These are phyloP conservation scores for Prunus fruticosa DNA, from an alignment of 306 rosid genomes.

Conservation along the genomic window DNA sequence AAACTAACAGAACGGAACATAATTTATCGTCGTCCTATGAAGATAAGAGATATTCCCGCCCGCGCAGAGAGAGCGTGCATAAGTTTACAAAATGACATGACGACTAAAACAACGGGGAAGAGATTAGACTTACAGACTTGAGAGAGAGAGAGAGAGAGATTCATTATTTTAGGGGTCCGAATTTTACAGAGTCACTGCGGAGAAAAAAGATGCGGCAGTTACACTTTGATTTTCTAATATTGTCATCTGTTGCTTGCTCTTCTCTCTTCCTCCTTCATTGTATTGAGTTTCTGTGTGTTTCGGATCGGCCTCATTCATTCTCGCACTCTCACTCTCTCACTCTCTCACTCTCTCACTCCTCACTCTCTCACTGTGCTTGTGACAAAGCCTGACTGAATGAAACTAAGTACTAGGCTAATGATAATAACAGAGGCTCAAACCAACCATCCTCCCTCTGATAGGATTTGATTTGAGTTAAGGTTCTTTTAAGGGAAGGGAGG, in stretches of 20 bases:
- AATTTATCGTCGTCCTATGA: too few relatives aligned
- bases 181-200: neutral
- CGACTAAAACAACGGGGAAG: neutral
- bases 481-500: too few relatives aligned
- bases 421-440: neutral
- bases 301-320: neutral
- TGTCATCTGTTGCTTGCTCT: neutral
- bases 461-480: too few relatives aligned
- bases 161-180: neutral
- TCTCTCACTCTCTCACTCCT: too few relatives aligned
- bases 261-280: neutral
- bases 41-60: too few relatives aligned
- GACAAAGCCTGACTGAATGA: neutral
- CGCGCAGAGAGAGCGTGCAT: neutral
- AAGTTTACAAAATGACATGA: too few relatives aligned
- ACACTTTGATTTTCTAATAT: neutral
- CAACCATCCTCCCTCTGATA: too few relatives aligned
- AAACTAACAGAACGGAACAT: too few relatives aligned
- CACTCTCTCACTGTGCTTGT: too few relatives aligned
- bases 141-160: neutral
- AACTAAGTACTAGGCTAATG: neutral
- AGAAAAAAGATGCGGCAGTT: slow-evolving; percentile 7
- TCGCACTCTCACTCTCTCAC: too few relatives aligned
- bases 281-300: neutral
- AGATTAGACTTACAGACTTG: too few relatives aligned